Conservation (phyloP, 371 early-diverging fungal genomes). For the Mortierella sp. region DNA sequence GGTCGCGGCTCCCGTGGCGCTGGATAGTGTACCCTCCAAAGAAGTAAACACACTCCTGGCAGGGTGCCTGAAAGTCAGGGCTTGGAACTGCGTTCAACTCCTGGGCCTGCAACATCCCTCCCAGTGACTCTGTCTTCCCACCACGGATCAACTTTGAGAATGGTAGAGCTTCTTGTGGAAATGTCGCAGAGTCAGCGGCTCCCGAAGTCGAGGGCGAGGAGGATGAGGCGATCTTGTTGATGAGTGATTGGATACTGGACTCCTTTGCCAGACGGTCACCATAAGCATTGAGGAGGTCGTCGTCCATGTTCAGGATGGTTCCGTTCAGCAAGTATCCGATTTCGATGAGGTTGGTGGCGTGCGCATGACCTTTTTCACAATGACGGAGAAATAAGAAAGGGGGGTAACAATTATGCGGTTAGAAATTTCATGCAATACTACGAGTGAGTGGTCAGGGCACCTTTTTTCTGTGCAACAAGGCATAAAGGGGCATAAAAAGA, state of each 20-base stretch:
- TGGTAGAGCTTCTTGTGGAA: not conserved
- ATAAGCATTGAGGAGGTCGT: constrained; percentile 13
- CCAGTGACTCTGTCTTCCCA: constrained; percentile 29
- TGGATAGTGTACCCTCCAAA: constrained; percentile 43
- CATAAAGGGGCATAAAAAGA: not conserved
- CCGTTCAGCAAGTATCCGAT: constrained; percentile 42
- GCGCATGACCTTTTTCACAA: constrained; percentile 32
- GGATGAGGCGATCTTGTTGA: not conserved
- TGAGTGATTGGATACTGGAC: constrained; percentile 36
- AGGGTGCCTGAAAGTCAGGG: constrained; percentile 23
- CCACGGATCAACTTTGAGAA: constrained; percentile 32
- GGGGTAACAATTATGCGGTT: not conserved
- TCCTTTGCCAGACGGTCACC: not conserved
- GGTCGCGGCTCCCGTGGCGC: constrained; percentile 29
- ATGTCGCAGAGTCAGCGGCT: too few relatives aligned
- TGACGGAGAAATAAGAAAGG: not conserved
- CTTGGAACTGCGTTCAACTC: constrained; percentile 38
- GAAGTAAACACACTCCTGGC: constrained; percentile 30
- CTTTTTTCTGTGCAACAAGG: not conserved
- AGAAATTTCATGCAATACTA: not conserved
- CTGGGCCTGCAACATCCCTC: constrained; percentile 43
- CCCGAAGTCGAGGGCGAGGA: not conserved
- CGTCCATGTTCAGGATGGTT: constrained; percentile 16
- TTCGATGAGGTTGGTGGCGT: constrained; percentile 48
- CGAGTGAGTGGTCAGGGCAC: not conserved